These are phyloP conservation scores for Talaromyces verruculosus DNA, from an alignment of 2,329 filamentous ascomycete species.

Conservation along the genomic window DNA sequence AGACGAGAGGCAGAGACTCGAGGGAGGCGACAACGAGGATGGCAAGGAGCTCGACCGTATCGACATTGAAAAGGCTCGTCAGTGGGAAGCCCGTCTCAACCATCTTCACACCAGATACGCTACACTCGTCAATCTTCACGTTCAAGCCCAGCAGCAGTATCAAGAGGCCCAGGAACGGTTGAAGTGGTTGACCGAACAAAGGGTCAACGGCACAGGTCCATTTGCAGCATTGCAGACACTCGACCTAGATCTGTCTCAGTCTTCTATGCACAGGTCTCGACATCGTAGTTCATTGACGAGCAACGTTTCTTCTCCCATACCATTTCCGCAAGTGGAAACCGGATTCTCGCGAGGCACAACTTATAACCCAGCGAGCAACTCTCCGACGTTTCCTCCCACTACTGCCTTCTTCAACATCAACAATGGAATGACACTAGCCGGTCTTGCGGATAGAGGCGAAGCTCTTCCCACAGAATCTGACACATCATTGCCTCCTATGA, in stretches of 20 bases:
- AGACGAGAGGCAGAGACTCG: slow-evolving; percentile 54
- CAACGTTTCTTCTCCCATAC: slow-evolving; percentile 49
- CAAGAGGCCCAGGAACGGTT: slow-evolving; percentile 49
- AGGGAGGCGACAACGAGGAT: slow-evolving; percentile 51
- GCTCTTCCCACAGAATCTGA: slow-evolving; percentile 54
- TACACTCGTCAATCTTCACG: slow-evolving; percentile 42
- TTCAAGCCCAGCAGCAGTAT: slow-evolving; percentile 46
- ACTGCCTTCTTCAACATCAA: slow-evolving; percentile 61
- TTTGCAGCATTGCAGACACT: slow-evolving; percentile 43
- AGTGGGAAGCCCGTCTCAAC: slow-evolving; percentile 48
- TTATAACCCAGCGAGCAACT: slow-evolving; percentile 53
- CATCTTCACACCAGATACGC: slow-evolving; percentile 46
- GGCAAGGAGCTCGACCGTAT: slow-evolving; percentile 52
- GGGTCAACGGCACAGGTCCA: slow-evolving; percentile 37
- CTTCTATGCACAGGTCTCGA: slow-evolving; percentile 45
- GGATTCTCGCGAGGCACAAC: slow-evolving; percentile 43
- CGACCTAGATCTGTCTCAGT: slow-evolving; percentile 44
- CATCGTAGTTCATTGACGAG: slow-evolving; percentile 50
- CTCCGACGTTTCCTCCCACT: slow-evolving; percentile 53
- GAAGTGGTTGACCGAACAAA: slow-evolving; percentile 45
- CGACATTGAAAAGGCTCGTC: slow-evolving; percentile 49
- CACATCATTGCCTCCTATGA: slow-evolving; percentile 60
- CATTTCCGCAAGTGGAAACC: slow-evolving; percentile 42
- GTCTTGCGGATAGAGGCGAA: slow-evolving; percentile 42
- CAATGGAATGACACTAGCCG: slow-evolving; percentile 61